Evolutionary conservation across 176 grass and related monocot genomes (phyloP), one percentile per base, ranked within the genome.

Genomic region (Ensete ventricosum): DNA sequence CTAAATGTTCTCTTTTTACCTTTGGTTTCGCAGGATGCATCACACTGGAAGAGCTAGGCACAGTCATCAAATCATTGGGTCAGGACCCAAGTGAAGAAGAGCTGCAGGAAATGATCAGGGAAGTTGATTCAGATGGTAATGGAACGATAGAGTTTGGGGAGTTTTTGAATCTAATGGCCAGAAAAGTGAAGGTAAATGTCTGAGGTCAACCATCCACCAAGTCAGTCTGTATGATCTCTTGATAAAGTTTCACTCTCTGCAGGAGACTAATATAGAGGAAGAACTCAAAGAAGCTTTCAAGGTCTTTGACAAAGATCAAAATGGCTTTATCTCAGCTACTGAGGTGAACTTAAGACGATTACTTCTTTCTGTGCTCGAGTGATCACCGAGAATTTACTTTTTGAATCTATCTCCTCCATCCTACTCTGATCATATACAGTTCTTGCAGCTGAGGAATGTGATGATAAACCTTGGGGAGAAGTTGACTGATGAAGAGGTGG

Each of bases 251-350:
- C 51, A 19, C 3, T 11, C 1, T 71, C 53, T 65, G 60, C 54
- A 96, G 92, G 89, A 92, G 16, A 73, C 79, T 0, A 84, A 92
- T 52, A 82, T 49, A 0, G 89, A 96, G 2, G 92, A 96, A 53
- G 92, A 89, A 72, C 81, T 96, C 19, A 92, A 82, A 67, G 89
- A 92, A 87, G 88, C 92, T 50, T 96, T 96, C 9, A 77, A 87
- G 50, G 84, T 96, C 54, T 90, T 96, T 11, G 92, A 96, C 68
- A 89, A 82, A 73, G 92, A 96, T 29, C 72, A 75, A n/a, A 89
- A 96, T 54, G 92, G 89, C 14, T 92, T 92, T 6, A 96, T 96
- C 74, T 96, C 92, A 67, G 82, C 80, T 52, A 53, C 14, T 52
- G 92, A 96, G 92, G 92, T 85, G 34, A 43, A 43, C 34, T 43